Base-by-base conservation (phyloP, 2,329 filamentous ascomycete genomes). In the Colletotrichum sp. region DNA sequence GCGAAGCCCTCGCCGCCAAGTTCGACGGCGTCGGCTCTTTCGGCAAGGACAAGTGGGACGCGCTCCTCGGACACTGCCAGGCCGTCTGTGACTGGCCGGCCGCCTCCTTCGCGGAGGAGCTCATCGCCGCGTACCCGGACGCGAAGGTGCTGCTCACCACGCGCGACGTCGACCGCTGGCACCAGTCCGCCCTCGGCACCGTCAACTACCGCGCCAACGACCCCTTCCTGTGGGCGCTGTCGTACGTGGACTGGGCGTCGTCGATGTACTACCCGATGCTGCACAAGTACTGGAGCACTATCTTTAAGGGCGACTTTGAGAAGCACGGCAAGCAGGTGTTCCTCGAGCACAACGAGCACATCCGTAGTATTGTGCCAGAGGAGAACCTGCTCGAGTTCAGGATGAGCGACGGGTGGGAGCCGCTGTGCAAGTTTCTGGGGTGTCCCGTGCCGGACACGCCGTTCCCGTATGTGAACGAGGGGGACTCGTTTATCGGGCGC, bases 231-330 rank as follows among this genome's bases (percentile, higher is more conserved):
- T 21, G 30, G 30, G 38, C 38, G 4, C 6, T 87, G 6, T 81
- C 81, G 10, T 71, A 80, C 73, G 80, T 83, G 78, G 90, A 90
- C 84, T 94, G 92, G 92, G 92, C 90, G 26, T 91, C 92, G 9
- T 86, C 89, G 81, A 91, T 93, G 87, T 93, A 94, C 86, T 90
- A 93, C 82, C 92, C 92, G 52, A 94, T 94, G 92, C 87, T 94
- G 73, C 88, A 88, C 82, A 93, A 92, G 83, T 93, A 94, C 86
- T 94, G 93, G 85, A 89, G 91, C 79, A 89, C 88, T 71, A 94
- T 93, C 84, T 94, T 93, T 87, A 88, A 91, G 76, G 91, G 91
- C 66, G 92, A 94, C 81, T 94, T 94, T 3, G 74, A 78, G 7
- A 83, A 83, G 74, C 65, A 80, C 16, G 65, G 82, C 8, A 76